Evolutionary conservation across 108 stramenopile species (phyloP), one percentile per base, ranked within the genome.

Genomic region (Cyclotella choctawhatcheeana): DNA sequence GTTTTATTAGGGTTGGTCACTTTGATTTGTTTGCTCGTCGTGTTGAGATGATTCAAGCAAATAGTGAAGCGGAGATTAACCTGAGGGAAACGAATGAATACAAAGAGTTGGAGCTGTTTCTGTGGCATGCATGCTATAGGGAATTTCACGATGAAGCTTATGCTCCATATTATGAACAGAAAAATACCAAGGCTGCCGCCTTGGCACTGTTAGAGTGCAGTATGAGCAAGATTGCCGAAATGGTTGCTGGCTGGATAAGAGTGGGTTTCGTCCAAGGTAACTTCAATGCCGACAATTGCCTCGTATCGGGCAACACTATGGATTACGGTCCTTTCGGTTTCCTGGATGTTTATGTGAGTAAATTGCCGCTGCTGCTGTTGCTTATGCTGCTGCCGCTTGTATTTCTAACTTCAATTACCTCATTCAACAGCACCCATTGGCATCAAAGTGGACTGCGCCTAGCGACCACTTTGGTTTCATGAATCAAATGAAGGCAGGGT

Each of bases 261-360:
- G 93, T 96, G 6, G 97, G 97, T 26, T 98, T 96, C 82, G 82
- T 87, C n/a, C 97, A 98, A 71, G 97, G 96, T 3, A 96, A 96
- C 64, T 94, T 97, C 72, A 98, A 98, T 76, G 91, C 94, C 2
- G 97, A 98, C 69, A 98, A 98, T 77, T 88, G 90, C 58, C 54
- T 94, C 10, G 66, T 98, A 22, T 53, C 67, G 0, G 76, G 76
- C 1, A 69, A 67, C 43, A 98, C 97, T 3, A 95, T 98, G 89
- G 96, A 98, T 68, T 97, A 97, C 67, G 97, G 97, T 13, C 97
- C 97, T 20, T 98, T 94, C 76, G 97, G 97, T 2, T 97, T 89
- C 60, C 76, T 97, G 79, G 97, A 98, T 48, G 69, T 84, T 20
- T 90, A 88, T 69, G n/a, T n/a, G n/a, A n/a, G n/a, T n/a, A n/a